Base-by-base conservation (phyloP, 2,329 filamentous ascomycete genomes). In the Diaporthe nobilis region DNA sequence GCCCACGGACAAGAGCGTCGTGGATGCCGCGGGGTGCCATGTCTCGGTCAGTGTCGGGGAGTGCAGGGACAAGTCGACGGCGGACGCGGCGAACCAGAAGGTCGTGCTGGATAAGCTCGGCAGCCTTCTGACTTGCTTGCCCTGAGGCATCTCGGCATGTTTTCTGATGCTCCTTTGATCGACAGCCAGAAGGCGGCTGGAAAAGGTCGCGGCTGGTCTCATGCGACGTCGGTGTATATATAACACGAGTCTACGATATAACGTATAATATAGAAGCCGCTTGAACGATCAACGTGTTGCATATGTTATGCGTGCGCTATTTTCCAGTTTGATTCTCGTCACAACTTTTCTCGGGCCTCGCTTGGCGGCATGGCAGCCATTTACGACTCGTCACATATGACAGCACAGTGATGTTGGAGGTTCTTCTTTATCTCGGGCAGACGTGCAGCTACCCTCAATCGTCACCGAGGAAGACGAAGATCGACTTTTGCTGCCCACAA, bases 41-140 rank as follows among this genome's bases (percentile, higher is more conserved):
- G 89, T 90, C 25, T 90, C 90, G 55, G 86, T 94, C 60, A 94
- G 91, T 77, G 88, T 93, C 5, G 92, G 90, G 0, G 85, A 90
- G 79, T 89, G 91, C 15, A 83, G 81, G 3, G 88, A 91, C 75
- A 94, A 94, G 88, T 87, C 86, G 1, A 92, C 92, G 70, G 90
- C 88, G 0, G 81, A 86, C 75, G 86, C 86, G 57, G 87, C 84
- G 2, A 81, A 85, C 80, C 91, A 92, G 84, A 84, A 81, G 4
- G 80, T 85, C 34, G 90, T 92, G 60, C 74, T 89, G 77, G 80
- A 87, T 25, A 91, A 89, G 82, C 79, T 92, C 75, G 81, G 83
- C 25, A 75, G 58, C 25, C 49, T 77, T 8, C n/a, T 77, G 15
- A 70, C 71, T 17, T 77, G 76, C 58, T 71, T 77, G 71, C n/a